Base-by-base conservation (phyloP, 83 land plant genomes). In the Picea abies region DNA sequence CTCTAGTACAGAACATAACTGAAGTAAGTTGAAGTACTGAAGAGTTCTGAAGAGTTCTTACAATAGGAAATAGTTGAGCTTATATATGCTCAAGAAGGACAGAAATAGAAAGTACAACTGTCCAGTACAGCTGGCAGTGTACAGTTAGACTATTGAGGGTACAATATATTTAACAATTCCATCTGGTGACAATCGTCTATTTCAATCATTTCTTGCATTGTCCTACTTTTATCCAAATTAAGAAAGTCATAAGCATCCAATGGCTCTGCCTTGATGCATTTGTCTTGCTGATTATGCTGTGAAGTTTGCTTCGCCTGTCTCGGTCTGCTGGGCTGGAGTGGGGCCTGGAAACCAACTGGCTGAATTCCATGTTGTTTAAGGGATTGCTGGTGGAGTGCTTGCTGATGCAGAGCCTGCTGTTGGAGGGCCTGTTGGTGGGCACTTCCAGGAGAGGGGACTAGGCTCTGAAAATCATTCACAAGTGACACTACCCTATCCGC, bases 391-490 rank as follows among this genome's bases (percentile, higher is more conserved):
- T 39, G 83, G 12, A 79, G 73, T 19, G 82, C 84, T 47, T 80
- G 65, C 47, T 83, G 84, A 39, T 83, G 84, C 15, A 79, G 68
- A 20, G 82, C 83, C 44, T 83, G 82, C 29, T 83, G 84, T 25
- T 83, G 84, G 73, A 79, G 82, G 39, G 82, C 84, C 63, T 83
- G 71, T n/a, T 83, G 41, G 25, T 83, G 83, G 12, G 82, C 83
- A 62, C 58, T 79, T 10, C 84, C 52, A 49, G 22, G 22, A 10
- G 44, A 47, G 11, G 25, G 60, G 14, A 70, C 41, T 73, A 81
- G 47, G 26, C 25, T 32, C 66, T 80, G 76, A 17, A 70, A 70
- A 70, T 70, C 75, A 70, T 70, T 70, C 47, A 17, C 47, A 5
- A 70, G 44, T 35, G n/a, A 72, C 23, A 16, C 49, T 41, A 39